Percentiles rank a stretch among this genome's conserved stretches.
phyloP scores from a whole-genome alignment of 768 basidiomycete genomes.

The Boletus vermiculosoides region DNA sequence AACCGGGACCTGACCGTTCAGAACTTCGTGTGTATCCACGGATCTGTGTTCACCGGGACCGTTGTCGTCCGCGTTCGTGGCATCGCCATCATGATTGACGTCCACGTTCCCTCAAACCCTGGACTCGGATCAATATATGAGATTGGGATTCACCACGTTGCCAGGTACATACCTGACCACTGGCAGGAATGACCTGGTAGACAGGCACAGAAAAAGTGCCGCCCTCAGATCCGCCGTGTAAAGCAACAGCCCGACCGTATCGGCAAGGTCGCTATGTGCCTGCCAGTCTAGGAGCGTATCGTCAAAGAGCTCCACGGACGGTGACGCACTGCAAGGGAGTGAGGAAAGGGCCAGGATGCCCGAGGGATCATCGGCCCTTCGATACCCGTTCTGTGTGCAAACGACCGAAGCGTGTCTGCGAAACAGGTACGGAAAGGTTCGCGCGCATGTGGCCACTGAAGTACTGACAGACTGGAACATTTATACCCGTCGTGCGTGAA shows the following conservation, averaged over 20 bases:
- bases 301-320: not conserved
- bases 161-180: not conserved
- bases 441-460: too few relatives aligned
- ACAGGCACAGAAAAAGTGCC: not conserved
- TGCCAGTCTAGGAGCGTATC: not conserved
- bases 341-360: not conserved
- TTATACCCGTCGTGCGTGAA: too few relatives aligned
- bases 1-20: not conserved
- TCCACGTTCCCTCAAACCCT: not conserved
- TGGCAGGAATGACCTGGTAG: not conserved
- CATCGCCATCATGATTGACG: not conserved
- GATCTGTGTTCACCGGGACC: not conserved
- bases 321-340: not conserved
- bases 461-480: not conserved
- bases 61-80: not conserved
- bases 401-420: not conserved
- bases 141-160: not conserved
- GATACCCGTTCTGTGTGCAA: not conserved
- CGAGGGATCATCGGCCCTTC: not conserved
- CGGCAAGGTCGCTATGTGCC: too few relatives aligned
- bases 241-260: not conserved
- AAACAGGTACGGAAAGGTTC: not conserved
- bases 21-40: not conserved
- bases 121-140: not conserved
- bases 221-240: not conserved